A percentile compares a stretch with the other conserved stretches of the same genome.
These are phyloP conservation scores for Mycena sp. DNA, from an alignment of 1,284 basidiomycete genomes.

Conservation along the genomic window DNA sequence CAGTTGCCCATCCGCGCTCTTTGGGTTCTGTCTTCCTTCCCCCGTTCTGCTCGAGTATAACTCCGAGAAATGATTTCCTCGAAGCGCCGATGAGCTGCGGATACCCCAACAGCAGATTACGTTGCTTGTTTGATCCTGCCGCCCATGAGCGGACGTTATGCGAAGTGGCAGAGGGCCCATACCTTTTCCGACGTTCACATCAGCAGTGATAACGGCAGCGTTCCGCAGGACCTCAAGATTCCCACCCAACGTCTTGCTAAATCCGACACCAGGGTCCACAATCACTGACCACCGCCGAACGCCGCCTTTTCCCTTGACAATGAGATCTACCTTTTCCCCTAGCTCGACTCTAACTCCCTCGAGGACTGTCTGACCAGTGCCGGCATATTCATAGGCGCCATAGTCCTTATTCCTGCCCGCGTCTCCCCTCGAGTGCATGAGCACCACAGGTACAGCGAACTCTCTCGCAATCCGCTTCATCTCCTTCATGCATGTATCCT, in stretches of 20 bases:
- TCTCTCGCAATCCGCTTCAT: constrained; percentile 79
- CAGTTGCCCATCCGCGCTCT: constrained; percentile 85
- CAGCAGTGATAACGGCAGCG: constrained; percentile 58
- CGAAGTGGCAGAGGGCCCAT: constrained; percentile 15
- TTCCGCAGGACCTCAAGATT: constrained; percentile 79
- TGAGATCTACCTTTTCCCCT: constrained; percentile 69
- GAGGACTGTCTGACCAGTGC: constrained; percentile 60
- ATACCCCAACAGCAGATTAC: constrained; percentile 69
- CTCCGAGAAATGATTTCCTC: constrained; percentile 86
- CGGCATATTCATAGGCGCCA: constrained; percentile 53
- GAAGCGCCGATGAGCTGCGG: constrained; percentile 85
- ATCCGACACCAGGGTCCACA: constrained; percentile 94
- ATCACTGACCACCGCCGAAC: constrained; percentile 92
- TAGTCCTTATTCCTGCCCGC: constrained; percentile 81
- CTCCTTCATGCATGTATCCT: constrained; percentile 49
- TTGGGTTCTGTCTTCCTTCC: constrained; percentile 64
- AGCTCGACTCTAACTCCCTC: constrained; percentile 82
- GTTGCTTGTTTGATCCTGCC: constrained; percentile 30
- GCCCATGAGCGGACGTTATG: background rate
- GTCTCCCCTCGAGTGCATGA: constrained; percentile 95
- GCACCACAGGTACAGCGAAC: constrained; percentile 75
- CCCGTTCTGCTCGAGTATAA: constrained; percentile 58
- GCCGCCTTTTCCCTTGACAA: constrained; percentile 79
- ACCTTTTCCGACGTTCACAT: constrained; percentile 44
- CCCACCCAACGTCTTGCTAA: constrained; percentile 87